These are phyloP conservation scores for Climacium dendroides DNA, from an alignment of 225 moss, liverwort and hornwort species.

Conservation along the genomic window DNA sequence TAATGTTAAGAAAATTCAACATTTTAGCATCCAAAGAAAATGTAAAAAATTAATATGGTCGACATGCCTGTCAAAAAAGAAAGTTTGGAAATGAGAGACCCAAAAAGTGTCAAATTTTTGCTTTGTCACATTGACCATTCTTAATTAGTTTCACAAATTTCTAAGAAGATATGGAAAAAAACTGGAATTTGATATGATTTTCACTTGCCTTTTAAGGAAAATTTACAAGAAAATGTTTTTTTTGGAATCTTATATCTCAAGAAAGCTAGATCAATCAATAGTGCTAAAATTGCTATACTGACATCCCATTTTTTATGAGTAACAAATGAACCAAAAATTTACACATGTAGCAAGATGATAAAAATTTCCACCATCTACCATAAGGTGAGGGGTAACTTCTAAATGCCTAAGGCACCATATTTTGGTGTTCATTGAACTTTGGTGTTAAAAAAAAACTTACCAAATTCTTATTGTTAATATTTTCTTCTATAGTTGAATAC, in stretches of 20 bases:
- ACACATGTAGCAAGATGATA: neutral
- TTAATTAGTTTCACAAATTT: neutral
- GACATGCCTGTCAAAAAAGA: rapidly evolving
- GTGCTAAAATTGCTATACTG: rapidly evolving
- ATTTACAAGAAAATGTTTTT: neutral
- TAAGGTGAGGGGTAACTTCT: rapidly evolving
- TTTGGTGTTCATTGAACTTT: no score
- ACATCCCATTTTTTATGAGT: neutral
- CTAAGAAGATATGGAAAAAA: rapidly evolving
- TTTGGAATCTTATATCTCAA: no score
- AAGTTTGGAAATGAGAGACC: neutral
- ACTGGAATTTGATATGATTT: neutral
- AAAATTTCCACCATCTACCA: neutral
- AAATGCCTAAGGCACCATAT: neutral
- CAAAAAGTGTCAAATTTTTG: rapidly evolving
- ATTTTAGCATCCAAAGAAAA: rapidly evolving
- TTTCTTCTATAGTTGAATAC: no score
- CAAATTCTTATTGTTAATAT: rapidly evolving
- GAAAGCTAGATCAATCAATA: neutral
- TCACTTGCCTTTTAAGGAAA: neutral
- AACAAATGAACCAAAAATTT: neutral
- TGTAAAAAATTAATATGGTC: neutral
- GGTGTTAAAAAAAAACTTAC: rapidly evolving
- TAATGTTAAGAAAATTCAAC: no score
- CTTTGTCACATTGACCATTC: no score